phyloP scores from a whole-genome alignment of 768 basidiomycete species.

The Lactarius tabidus region DNA sequence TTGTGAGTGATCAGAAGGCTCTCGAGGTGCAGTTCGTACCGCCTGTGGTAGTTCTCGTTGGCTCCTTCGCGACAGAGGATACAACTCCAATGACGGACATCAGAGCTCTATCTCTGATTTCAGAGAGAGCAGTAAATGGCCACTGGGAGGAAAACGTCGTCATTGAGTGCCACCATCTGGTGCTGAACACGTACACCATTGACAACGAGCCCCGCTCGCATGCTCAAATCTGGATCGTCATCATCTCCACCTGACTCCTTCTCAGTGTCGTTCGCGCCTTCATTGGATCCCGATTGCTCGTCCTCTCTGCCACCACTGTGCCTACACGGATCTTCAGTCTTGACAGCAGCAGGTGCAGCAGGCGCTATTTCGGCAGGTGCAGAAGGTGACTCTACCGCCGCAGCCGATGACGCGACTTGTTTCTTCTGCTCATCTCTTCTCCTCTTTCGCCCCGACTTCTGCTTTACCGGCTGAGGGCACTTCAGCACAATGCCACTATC shows the following conservation, averaged over 20 bases:
- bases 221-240: slow-evolving; percentile 3
- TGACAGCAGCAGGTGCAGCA: not conserved
- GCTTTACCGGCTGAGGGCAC: not conserved
- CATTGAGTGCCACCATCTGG: not conserved
- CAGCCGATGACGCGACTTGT: not conserved
- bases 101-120: slow-evolving; percentile 12
- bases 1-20: not conserved
- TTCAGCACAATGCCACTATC: not conserved
- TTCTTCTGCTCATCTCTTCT: slow-evolving; percentile 5
- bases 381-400: not conserved
- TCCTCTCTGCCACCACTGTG: not conserved
- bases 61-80: slow-evolving; percentile 14
- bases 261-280: not conserved
- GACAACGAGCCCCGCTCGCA: slow-evolving; percentile 17
- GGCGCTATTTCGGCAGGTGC: not conserved
- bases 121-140: slow-evolving; percentile 15
- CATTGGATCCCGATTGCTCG: not conserved
- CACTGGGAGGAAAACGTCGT: slow-evolving; percentile 4
- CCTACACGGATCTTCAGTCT: not conserved
- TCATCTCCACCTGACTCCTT: not conserved
- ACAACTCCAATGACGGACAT: slow-evolving; percentile 36
- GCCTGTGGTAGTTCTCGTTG: slow-evolving; percentile 27
- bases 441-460: slow-evolving; percentile 1
- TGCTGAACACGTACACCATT: slow-evolving; percentile 8
- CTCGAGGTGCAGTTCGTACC: slow-evolving; percentile 28